Percentiles rank a stretch among this genome's conserved stretches.
phyloP scores from a whole-genome alignment of 805 yeast genomes.

The Ogataea methanolica region DNA sequence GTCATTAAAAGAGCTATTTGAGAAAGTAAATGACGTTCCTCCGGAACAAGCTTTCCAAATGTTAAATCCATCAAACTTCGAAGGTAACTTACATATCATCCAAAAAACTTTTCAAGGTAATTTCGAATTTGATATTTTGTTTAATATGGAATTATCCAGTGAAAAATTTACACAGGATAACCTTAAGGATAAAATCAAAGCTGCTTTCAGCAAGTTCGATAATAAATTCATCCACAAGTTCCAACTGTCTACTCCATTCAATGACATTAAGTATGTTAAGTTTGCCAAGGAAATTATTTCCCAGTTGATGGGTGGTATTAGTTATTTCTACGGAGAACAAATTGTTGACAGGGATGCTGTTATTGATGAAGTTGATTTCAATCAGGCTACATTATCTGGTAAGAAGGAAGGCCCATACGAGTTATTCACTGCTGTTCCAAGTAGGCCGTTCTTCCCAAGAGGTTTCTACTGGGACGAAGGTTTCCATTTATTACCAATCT shows the following conservation, averaged over 20 bases:
- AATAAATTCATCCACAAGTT: conserved; percentile 48
- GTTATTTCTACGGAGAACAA: conserved; percentile 81
- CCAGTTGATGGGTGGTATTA: conserved; percentile 83
- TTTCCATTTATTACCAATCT: conserved; percentile 78
- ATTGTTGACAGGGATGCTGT: conserved; percentile 70
- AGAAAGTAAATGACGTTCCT: conserved; percentile 30
- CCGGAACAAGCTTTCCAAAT: conserved; percentile 49
- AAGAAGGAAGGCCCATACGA: conserved; percentile 71
- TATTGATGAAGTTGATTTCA: conserved; percentile 67
- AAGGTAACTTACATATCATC: conserved; percentile 74
- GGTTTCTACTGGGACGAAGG: conserved; percentile 99
- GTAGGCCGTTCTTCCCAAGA: conserved; percentile 91
- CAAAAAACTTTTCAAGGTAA: conserved; percentile 73
- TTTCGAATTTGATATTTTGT: conserved; percentile 71
- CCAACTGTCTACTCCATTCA: conserved; percentile 51
- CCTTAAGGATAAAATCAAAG: conserved; percentile 32
- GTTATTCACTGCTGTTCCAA: conserved; percentile 81
- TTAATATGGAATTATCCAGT: conserved; percentile 40
- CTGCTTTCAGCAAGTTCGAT: conserved; percentile 38
- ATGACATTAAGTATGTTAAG: conserved; percentile 33
- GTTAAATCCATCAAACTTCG: conserved; percentile 53
- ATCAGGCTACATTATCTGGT: conserved; percentile 44
- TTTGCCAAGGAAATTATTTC: conserved; percentile 81
- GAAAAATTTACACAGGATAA: conserved; percentile 36
- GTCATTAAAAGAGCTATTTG: conserved; percentile 31